These are phyloP conservation scores for Carex arenaria DNA, from an alignment of 202 grass and related monocot genomes.

Conservation along the genomic window DNA sequence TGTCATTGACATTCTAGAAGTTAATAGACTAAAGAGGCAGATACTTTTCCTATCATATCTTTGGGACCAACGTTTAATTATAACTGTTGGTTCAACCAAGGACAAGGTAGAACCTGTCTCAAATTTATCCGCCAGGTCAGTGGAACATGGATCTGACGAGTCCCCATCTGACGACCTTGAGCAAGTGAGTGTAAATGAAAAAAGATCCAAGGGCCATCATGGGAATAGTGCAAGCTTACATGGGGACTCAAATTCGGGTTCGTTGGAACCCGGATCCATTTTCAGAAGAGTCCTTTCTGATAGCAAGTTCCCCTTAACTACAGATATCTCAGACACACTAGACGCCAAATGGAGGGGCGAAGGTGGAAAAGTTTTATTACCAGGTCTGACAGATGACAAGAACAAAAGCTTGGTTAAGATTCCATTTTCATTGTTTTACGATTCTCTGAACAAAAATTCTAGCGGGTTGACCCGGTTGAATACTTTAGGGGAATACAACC, in stretches of 20 bases:
- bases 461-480: slow-evolving; percentile 40
- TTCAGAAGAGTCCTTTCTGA: slow-evolving; percentile 70
- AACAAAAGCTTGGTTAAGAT: slow-evolving; percentile 56
- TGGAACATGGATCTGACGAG: slow-evolving; percentile 12
- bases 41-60: slow-evolving; percentile 77
- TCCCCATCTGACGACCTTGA: slow-evolving; percentile 4
- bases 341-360: slow-evolving; percentile 91
- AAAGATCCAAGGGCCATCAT: slow-evolving; percentile 31
- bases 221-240: slow-evolving; percentile 35
- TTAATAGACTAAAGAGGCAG: slow-evolving; percentile 75
- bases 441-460: slow-evolving; percentile 65
- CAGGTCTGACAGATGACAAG: slow-evolving; percentile 38
- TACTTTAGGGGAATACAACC: slow-evolving; percentile 61
- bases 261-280: slow-evolving; percentile 34
- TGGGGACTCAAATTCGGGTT: slow-evolving; percentile 32
- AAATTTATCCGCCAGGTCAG: slow-evolving; percentile 2
- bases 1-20: slow-evolving; percentile 87
- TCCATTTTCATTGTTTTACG: slow-evolving; percentile 58
- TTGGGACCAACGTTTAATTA: slow-evolving; percentile 80
- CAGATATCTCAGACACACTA: slow-evolving; percentile 75
- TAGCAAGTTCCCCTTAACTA: slow-evolving; percentile 51
- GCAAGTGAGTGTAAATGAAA: slow-evolving; percentile 22
- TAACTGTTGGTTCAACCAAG: slow-evolving; percentile 52
- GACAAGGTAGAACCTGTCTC: slow-evolving; percentile 34
- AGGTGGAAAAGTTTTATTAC: slow-evolving; percentile 37